These are phyloP conservation scores for Theobroma grandiflorum DNA, from an alignment of 441 rosid species.

Conservation along the genomic window DNA sequence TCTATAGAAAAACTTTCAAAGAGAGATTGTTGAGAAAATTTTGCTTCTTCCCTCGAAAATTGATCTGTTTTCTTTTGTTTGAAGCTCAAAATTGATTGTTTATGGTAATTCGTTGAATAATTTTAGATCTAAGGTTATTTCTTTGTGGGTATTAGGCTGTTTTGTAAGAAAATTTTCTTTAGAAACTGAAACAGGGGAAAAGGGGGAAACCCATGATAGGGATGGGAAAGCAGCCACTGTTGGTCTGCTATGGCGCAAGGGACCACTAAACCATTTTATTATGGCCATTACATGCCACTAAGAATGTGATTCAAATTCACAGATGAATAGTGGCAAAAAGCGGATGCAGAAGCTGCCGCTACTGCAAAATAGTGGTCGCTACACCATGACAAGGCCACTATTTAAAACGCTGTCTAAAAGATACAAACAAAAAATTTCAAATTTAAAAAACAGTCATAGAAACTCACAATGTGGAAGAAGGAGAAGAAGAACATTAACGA, in stretches of 20 bases:
- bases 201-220: too few relatives aligned
- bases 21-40: too few relatives aligned
- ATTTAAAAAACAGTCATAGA: not conserved
- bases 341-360: not conserved
- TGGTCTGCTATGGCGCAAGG: not conserved
- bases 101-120: too few relatives aligned
- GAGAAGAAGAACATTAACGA: not conserved
- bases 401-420: not conserved
- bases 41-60: too few relatives aligned
- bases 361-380: not conserved
- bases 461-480: not conserved
- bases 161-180: not conserved
- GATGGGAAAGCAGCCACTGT: not conserved
- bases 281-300: not conserved
- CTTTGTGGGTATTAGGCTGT: not conserved
- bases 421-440: slow-evolving; percentile 10
- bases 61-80: too few relatives aligned
- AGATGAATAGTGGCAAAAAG: not conserved
- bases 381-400: not conserved
- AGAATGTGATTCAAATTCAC: not conserved
- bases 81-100: too few relatives aligned
- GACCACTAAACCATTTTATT: not conserved
- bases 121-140: too few relatives aligned
- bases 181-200: not conserved
- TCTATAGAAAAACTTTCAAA: too few relatives aligned